Base-by-base conservation (phyloP, 2,329 filamentous ascomycete species). In the Cercospora janseana region DNA sequence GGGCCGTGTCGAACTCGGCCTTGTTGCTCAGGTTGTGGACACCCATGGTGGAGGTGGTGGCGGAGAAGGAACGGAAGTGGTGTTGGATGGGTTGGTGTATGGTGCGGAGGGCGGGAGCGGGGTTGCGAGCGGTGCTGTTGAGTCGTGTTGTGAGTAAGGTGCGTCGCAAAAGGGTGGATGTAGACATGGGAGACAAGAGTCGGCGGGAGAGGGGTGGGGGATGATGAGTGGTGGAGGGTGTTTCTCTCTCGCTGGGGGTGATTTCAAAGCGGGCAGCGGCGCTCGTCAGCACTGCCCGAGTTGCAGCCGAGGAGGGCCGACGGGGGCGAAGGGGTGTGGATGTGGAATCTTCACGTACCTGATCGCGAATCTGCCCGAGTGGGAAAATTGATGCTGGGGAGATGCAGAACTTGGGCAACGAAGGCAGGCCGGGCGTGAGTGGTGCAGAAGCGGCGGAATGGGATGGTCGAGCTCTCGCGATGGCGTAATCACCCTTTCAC, bases 1-100 rank as follows among this genome's bases (percentile, higher is more conserved):
- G 62, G 50, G 79, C 78, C 24, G 69, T 64, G 48, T 80, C 68
- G 70, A 81, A 90, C 23, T 83, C 80, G 18, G 72, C 65, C 66
- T 77, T 79, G 59, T 83, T 87, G 47, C 57, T 46, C 46, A 78
- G 66, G 68, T 77, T 77, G 70, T 78, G 75, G 26, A 78, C 75
- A 56, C 65, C 64, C 65, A 72, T 73, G 48, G 65, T 74, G 61
- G 72, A 72, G 20, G 40, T 40, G 46, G 65, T 75, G 50, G 65
- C 66, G 56, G 70, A 69, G 69, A 71, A 75, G 66, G 66, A 43
- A 56, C 61, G 55, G 52, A 49, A 56, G 37, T 49, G 47, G 43
- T 49, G 57, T 53, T 55, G 52, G 56, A 60, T 41, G 44, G 51
- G 55, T 53, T 57, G 51, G 47, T 60, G 60, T 49, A 51, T 55